Evolutionary conservation across 352 stramenopile genomes (phyloP).

Genomic region (Peronospora destructor): DNA sequence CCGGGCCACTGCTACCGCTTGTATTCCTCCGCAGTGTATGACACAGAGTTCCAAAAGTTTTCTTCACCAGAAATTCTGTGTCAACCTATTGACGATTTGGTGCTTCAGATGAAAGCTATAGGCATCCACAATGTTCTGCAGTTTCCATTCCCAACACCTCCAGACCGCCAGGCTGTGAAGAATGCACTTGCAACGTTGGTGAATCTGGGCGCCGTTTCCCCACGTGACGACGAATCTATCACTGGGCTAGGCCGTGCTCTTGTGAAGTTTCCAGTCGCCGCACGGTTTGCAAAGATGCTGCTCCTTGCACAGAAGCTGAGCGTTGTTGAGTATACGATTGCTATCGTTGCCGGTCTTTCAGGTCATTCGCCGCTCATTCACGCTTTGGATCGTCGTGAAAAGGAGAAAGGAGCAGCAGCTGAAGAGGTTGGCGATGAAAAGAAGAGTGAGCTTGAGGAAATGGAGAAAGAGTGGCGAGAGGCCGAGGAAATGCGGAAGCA

Average conservation of each 20-base stretch:
- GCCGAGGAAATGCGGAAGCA: slow-evolving; percentile 66
- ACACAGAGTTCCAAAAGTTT: slow-evolving; percentile 91
- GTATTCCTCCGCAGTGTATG: slow-evolving; percentile 94
- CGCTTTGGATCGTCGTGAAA: slow-evolving; percentile 38
- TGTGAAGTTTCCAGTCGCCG: slow-evolving; percentile 81
- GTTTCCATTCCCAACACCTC: slow-evolving; percentile 96
- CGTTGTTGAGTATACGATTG: slow-evolving; percentile 76
- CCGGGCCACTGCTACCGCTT: slow-evolving; percentile 98
- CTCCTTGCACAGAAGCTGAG: slow-evolving; percentile 64
- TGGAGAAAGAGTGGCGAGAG: slow-evolving; percentile 68
- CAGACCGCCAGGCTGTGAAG: slow-evolving; percentile 82
- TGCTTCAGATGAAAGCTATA: slow-evolving; percentile 97
- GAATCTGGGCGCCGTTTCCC: slow-evolving; percentile 61
- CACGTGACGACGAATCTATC: slow-evolving; percentile 54
- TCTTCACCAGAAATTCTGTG: slow-evolving; percentile 86
- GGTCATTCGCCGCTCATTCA: slow-evolving; percentile 72
- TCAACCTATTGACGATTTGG: slow-evolving; percentile 92
- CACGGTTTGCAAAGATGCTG: slow-evolving; percentile 88
- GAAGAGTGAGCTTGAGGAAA: slow-evolving; percentile 48
- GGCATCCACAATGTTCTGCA: slow-evolving; percentile 90
- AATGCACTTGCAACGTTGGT: slow-evolving; percentile 82
- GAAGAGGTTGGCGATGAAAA: slow-evolving; percentile 22
- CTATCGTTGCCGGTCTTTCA: slow-evolving; percentile 68
- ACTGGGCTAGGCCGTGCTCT: slow-evolving; percentile 75
- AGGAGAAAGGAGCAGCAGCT: slow-evolving; percentile 34